Base-by-base conservation (phyloP, 2,329 filamentous ascomycete genomes). In the Chalaropsis thielavioides region DNA sequence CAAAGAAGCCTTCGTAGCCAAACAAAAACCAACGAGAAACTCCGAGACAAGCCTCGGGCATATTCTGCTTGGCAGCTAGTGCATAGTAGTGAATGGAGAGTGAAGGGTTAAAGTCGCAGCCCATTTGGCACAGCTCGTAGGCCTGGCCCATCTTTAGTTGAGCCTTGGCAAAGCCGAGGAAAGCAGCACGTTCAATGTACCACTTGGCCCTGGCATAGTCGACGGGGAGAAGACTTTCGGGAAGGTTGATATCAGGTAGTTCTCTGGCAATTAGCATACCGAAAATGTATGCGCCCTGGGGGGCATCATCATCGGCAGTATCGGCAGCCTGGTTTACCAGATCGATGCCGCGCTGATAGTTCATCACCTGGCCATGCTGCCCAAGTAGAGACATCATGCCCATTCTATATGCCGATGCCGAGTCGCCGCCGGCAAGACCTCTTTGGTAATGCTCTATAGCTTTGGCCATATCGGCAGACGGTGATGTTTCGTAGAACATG, bases 11-110 rank as follows among this genome's bases (percentile, higher is more conserved):
- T 69, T 97, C 92, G 69, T 94, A 92, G 2, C 94, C 94, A 71
- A 95, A 97, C 35, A 99, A 80, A 73, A 97, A 99, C 94, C 94
- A 99, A 75, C 96, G 94, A 75, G 92, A 97, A 68, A 99, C 91
- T 35, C 92, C 91, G 76, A 99, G 88, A 67, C 96, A 91, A 0
- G 92, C 94, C 73, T 99, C 94, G 0, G 91, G 81, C 71, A 97
- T 91, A 19, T 92, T 92, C 76, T 97, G 94, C 69, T 89, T 86
- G 13, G 94, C 89, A 24, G 94, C 92, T 40, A 99, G 81, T 44
- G 90, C 90, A 72, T 97, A 96, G 77, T 99, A 99, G 73, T 99
- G 94, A 64, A 99, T 76, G 0, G 92, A 97, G 66, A 95, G 82
- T 0, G 90, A 88, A 0, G 94, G 92, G 71, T 95, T 91, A 75